These are phyloP conservation scores for Elasticomyces elasticus DNA, from an alignment of 495 filamentous ascomycete species.

Conservation along the genomic window DNA sequence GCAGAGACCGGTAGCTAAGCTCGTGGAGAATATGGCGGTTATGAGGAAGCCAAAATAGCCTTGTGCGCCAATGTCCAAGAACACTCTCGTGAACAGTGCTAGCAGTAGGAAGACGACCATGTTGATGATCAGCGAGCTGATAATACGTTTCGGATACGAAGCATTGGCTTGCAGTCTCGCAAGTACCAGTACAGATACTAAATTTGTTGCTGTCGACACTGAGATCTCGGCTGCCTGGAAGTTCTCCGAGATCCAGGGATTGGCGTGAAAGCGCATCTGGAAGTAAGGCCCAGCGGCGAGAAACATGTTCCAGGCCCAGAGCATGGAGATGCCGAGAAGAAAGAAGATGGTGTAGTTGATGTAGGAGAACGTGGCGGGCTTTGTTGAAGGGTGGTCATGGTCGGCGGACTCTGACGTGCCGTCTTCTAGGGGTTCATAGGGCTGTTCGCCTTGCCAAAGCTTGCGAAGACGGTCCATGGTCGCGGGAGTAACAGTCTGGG, in stretches of 20 bases:
- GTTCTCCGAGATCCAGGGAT: constrained; percentile 59
- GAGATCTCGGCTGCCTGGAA: constrained; percentile 84
- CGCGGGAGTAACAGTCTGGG: too few relatives aligned
- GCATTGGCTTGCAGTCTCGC: constrained; percentile 67
- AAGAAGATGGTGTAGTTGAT: constrained; percentile 77
- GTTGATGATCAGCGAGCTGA: constrained; percentile 61
- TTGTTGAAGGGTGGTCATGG: constrained; percentile 2
- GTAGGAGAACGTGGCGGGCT: constrained; percentile 35
- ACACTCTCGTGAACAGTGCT: constrained; percentile 63
- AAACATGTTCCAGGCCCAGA: constrained; percentile 99
- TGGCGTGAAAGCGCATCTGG: constrained; percentile 63
- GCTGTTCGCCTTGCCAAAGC: constrained; percentile 19
- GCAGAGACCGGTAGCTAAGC: constrained; percentile 69
- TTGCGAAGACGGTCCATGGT: constrained; percentile 29
- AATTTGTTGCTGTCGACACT: constrained; percentile 73
- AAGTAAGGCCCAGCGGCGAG: constrained; percentile 92
- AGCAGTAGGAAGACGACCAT: constrained; percentile 61
- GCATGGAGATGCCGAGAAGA: constrained; percentile 83
- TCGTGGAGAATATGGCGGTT: constrained; percentile 67
- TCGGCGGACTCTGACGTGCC: constrained; percentile 24
- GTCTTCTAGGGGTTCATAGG: constrained; percentile 30
- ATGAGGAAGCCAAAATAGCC: constrained; percentile 75
- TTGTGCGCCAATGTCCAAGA: constrained; percentile 47
- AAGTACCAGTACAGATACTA: constrained; percentile 61
- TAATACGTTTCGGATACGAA: constrained; percentile 76